phyloP scores from a whole-genome alignment of 2,329 filamentous ascomycete genomes.

The Botrytis sinoallii region DNA sequence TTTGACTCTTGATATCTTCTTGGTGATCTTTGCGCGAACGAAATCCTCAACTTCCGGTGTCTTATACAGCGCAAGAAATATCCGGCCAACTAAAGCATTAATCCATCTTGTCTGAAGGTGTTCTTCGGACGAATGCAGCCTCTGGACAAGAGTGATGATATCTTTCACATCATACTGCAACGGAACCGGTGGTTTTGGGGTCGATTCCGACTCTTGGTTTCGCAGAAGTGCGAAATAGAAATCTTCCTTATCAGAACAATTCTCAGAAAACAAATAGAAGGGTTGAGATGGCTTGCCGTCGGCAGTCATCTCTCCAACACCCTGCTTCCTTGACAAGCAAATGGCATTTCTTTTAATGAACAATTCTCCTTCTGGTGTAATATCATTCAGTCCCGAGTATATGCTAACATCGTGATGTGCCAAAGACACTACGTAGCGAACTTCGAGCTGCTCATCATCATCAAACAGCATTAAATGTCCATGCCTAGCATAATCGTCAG shows the following conservation, averaged over 20 bases:
- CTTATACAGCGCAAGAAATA: slow-evolving; percentile 86
- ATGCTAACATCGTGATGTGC: slow-evolving; percentile 83
- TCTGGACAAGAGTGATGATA: slow-evolving; percentile 85
- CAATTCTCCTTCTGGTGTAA: slow-evolving; percentile 83
- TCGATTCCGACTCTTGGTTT: slow-evolving; percentile 71
- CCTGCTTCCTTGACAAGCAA: slow-evolving; percentile 65
- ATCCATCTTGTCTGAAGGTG: slow-evolving; percentile 89
- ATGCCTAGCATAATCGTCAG: slow-evolving; percentile 54
- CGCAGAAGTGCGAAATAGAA: slow-evolving; percentile 92
- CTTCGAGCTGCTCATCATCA: slow-evolving; percentile 90
- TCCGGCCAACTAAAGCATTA: slow-evolving; percentile 82
- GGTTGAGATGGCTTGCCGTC: slow-evolving; percentile 66
- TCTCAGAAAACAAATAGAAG: slow-evolving; percentile 93
- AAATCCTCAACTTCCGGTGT: slow-evolving; percentile 77
- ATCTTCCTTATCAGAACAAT: slow-evolving; percentile 94
- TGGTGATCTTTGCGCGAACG: slow-evolving; percentile 82
- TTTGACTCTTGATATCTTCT: slow-evolving; percentile 93
- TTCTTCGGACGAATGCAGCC: slow-evolving; percentile 86
- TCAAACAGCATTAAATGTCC: slow-evolving; percentile 98
- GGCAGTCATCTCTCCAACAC: slow-evolving; percentile 52
- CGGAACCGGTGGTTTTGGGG: slow-evolving; percentile 61
- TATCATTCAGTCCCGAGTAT: slow-evolving; percentile 70
- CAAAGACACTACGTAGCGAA: slow-evolving; percentile 91
- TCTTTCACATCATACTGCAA: slow-evolving; percentile 79
- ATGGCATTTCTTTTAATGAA: slow-evolving; percentile 95